phyloP scores from a whole-genome alignment of 768 basidiomycete species.

The Mycena polygramma region DNA sequence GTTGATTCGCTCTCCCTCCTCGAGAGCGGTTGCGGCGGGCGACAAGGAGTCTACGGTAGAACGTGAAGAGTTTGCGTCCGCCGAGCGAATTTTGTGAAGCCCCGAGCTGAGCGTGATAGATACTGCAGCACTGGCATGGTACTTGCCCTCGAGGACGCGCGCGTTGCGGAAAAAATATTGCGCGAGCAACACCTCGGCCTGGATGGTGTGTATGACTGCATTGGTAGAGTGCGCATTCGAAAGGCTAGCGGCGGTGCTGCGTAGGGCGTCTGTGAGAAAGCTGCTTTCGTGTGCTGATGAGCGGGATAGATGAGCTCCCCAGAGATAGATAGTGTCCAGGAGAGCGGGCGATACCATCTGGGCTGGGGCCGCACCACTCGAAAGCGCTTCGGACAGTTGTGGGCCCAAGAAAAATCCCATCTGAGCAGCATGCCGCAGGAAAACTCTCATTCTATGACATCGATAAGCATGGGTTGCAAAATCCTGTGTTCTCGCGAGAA shows the following conservation, averaged over 20 bases:
- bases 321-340: conserved; percentile 27
- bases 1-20: conserved; percentile 40
- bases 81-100: conserved; percentile 33
- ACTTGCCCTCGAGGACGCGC: conserved; percentile 35
- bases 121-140: conserved; percentile 30
- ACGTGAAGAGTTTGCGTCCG: conserved; percentile 3
- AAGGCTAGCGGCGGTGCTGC: conserved; percentile 12
- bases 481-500: background rate
- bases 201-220: conserved; percentile 31
- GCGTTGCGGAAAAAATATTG: conserved; percentile 35
- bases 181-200: conserved; percentile 36
- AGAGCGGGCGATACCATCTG: conserved; percentile 28
- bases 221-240: conserved; percentile 12
- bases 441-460: background rate
- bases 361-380: conserved; percentile 15
- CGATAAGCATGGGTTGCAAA: background rate
- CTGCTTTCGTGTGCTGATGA: conserved; percentile 5
- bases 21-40: conserved; percentile 16
- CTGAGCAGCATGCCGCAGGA: conserved; percentile 10
- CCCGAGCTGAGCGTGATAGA: conserved; percentile 30
- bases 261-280: conserved; percentile 28
- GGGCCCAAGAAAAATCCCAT: conserved; percentile 31
- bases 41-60: conserved; percentile 3
- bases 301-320: conserved; percentile 33
- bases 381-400: conserved; percentile 20